Percentiles rank a stretch among this genome's conserved stretches.
These are phyloP conservation scores for Metschnikowia lunata DNA, from an alignment of 805 yeast genomes.

Conservation along the genomic window DNA sequence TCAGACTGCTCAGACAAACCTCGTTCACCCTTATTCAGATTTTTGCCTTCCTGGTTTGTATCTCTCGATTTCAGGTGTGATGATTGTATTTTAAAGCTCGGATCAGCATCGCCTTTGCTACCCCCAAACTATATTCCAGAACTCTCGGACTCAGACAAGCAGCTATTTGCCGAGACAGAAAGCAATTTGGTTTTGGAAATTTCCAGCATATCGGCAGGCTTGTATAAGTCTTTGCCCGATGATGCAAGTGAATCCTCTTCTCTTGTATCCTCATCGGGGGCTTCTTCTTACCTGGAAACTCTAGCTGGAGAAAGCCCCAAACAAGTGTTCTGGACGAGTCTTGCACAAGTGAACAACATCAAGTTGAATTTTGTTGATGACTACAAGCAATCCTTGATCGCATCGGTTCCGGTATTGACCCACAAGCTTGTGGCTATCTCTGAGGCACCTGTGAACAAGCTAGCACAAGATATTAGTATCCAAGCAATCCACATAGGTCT, in stretches of 20 bases:
- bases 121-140: constrained; percentile 18
- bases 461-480: constrained; percentile 4
- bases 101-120: constrained; percentile 38
- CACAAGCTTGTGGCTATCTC: constrained; percentile 8
- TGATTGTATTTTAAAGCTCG: constrained; percentile 23
- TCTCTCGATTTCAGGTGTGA: constrained; percentile 18
- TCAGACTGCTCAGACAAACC: neutral
- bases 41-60: constrained; percentile 34
- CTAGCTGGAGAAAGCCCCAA: constrained; percentile 14
- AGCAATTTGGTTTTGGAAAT: constrained; percentile 13
- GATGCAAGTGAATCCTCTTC: neutral
- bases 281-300: constrained; percentile 29
- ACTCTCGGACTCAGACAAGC: constrained; percentile 19
- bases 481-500: constrained; percentile 19
- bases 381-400: constrained; percentile 12
- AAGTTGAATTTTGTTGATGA: constrained; percentile 14
- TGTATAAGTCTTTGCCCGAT: neutral
- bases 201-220: neutral
- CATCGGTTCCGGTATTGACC: constrained; percentile 22
- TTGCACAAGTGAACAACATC: constrained; percentile 15
- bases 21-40: constrained; percentile 15
- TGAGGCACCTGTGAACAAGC: neutral
- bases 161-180: constrained; percentile 10
- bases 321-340: constrained; percentile 23
- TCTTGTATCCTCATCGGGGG: constrained; percentile 4